Percentiles rank a stretch among this genome's conserved stretches.
phyloP scores from a whole-genome alignment of 2,329 filamentous ascomycete genomes.

The Laburnicola sp. region DNA sequence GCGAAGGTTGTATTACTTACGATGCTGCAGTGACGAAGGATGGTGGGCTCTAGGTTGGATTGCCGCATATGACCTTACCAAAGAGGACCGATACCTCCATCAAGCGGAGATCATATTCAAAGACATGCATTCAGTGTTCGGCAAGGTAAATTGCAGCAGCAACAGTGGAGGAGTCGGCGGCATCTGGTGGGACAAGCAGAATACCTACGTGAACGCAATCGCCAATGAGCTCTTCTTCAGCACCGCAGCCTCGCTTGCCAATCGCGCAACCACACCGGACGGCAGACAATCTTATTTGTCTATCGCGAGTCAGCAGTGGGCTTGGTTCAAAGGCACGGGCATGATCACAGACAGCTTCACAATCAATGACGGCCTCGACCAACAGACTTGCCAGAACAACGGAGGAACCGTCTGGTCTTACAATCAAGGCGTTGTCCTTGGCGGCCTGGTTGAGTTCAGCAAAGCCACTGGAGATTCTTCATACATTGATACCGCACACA shows the following conservation, averaged over 20 bases:
- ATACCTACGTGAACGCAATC: constrained; percentile 57
- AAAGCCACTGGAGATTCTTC: constrained; percentile 42
- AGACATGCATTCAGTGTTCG: constrained; percentile 43
- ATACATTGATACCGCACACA: constrained; percentile 40
- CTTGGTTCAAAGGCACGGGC: constrained; percentile 55
- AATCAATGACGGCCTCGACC: constrained; percentile 58
- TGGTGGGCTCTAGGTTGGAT: constrained; percentile 58
- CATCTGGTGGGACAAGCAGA: constrained; percentile 53
- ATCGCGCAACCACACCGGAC: constrained; percentile 42
- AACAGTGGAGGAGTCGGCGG: constrained; percentile 39
- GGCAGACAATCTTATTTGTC: constrained; percentile 46
- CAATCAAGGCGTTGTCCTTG: constrained; percentile 64
- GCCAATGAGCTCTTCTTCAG: constrained; percentile 61
- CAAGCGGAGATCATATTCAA: constrained; percentile 56
- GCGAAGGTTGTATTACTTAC: not conserved
- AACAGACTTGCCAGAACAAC: constrained; percentile 8
- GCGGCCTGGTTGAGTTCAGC: constrained; percentile 59
- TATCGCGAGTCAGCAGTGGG: constrained; percentile 53
- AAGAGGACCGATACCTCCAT: constrained; percentile 49
- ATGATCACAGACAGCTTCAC: constrained; percentile 52
- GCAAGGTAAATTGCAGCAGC: constrained; percentile 47
- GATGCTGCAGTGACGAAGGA: constrained; percentile 55
- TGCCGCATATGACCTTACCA: constrained; percentile 57
- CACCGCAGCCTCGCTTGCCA: constrained; percentile 59
- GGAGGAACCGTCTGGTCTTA: constrained; percentile 52